These are phyloP conservation scores for Trametes maxima DNA, from an alignment of 768 basidiomycete species.

Conservation along the genomic window DNA sequence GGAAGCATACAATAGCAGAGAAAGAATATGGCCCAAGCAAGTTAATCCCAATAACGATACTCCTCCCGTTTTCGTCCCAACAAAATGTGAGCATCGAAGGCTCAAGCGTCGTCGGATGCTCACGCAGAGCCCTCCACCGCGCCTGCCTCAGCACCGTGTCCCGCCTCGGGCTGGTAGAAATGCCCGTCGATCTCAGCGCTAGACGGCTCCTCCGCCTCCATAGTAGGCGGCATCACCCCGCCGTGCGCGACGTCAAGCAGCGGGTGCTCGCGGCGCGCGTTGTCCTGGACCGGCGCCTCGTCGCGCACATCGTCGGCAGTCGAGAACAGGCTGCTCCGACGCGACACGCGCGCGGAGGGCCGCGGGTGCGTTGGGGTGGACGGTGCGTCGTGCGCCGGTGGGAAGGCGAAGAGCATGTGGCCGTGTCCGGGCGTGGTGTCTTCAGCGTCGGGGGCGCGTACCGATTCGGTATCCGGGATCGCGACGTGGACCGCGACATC, in stretches of 20 bases:
- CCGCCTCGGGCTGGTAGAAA: neutral
- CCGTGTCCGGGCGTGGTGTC: constrained; percentile 1
- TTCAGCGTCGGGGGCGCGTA: neutral
- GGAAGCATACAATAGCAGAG: too few species aligned
- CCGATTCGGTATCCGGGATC: neutral
- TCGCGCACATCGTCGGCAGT: neutral
- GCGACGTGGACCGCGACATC: neutral
- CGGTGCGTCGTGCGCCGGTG: neutral
- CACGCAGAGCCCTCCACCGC: neutral
- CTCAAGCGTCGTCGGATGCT: neutral
- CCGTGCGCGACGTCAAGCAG: neutral
- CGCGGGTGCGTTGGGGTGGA: constrained; percentile 1
- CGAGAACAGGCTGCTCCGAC: constrained; percentile 6
- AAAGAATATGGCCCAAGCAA: too few species aligned
- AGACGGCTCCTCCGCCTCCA: constrained; percentile 2
- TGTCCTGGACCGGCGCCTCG: neutral
- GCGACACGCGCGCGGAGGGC: constrained; percentile 6
- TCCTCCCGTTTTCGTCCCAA: too few species aligned
- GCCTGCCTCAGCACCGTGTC: neutral
- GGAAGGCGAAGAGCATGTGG: neutral
- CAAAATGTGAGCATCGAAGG: too few species aligned
- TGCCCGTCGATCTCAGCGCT: constrained; percentile 11
- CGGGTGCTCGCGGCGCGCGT: neutral
- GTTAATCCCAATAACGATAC: too few species aligned
- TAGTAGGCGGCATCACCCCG: neutral